Evolutionary conservation across 768 basidiomycete species (phyloP), one percentile per base, ranked within the genome.

Genomic region (Lactarius evosmus): DNA sequence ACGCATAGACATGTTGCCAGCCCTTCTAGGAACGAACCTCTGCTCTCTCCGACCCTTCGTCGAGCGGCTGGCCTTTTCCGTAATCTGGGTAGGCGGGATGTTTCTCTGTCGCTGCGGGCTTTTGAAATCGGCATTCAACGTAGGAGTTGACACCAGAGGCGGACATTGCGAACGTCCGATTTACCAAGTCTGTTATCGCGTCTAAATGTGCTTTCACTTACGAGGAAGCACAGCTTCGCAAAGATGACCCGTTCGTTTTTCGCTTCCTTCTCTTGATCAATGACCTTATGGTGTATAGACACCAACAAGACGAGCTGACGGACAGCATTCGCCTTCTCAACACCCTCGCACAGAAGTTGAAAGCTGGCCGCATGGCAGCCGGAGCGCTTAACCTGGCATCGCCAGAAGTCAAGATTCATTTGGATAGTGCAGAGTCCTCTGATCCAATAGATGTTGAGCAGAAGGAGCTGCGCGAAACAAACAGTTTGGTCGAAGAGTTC

Each of bases 331-430:
- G 97, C 1, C 80, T 98, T 0, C 85, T 99, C 58, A 98, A 99
- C 72, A 72, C 79, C 0, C 82, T 99, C 7, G 95, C 96, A 0
- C 82, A 83, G 73, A 91, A 95, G 70, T 81, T 99, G 59, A 92
- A 86, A 72, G 89, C 84, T 6, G 83, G 82, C 32, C 83, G 97
- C 19, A 98, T 98, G 93, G 86, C 83, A 19, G 95, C 94, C 0
- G 97, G 97, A n/a, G 97, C 97, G 11, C 83, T 99, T 44, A 98
- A 98, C 64, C 87, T 99, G 27, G 96, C 97, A 1, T 98, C 97
- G 0, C 96, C 97, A 0, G 97, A 99, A 79, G 91, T 99, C 74
- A 98, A 95, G 74, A 98, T 99, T 66, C 88, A 98, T 69, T 80
- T 98, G 17, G 93, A 97, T 71, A 93, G 89, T 67, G 80, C 94